Conservation (phyloP, 352 stramenopile genomes). For the Aphanomyces astaci region DNA sequence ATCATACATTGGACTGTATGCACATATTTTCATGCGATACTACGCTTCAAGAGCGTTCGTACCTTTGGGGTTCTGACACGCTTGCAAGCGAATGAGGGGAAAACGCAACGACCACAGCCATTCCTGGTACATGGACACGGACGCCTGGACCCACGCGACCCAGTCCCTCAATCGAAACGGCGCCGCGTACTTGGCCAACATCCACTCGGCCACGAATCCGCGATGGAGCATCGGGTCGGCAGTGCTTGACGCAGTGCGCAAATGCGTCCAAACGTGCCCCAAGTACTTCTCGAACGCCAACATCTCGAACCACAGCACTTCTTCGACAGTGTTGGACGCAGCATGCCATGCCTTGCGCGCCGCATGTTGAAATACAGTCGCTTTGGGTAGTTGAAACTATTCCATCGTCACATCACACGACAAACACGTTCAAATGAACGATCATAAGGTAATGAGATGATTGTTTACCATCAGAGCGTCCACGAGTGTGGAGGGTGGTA, state of each 20-base stretch:
- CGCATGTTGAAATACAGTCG: neutral
- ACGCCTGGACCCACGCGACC: constrained; percentile 14
- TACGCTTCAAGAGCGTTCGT: neutral
- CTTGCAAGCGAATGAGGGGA: neutral
- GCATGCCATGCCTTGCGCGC: neutral
- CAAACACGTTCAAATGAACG: neutral
- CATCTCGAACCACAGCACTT: constrained; percentile 2
- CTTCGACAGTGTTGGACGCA: neutral
- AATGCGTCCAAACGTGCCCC: neutral
- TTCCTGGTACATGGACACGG: constrained; percentile 11
- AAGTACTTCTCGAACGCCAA: neutral
- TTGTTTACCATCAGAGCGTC: neutral
- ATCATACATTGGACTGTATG: no score
- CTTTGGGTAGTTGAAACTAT: constrained; percentile 21
- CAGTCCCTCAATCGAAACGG: neutral
- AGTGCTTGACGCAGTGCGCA: neutral
- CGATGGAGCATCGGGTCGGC: neutral
- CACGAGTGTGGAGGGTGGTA: neutral
- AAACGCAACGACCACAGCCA: neutral
- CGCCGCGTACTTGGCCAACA: neutral
- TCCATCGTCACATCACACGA: neutral
- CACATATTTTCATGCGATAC: no score
- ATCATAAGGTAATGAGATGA: no score
- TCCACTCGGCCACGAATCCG: neutral
- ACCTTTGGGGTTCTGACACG: neutral